Percentiles rank a stretch among this genome's conserved stretches.
phyloP scores from a whole-genome alignment of 192 early-diverging fungal genomes.

The Dimargaris xerosporica region DNA sequence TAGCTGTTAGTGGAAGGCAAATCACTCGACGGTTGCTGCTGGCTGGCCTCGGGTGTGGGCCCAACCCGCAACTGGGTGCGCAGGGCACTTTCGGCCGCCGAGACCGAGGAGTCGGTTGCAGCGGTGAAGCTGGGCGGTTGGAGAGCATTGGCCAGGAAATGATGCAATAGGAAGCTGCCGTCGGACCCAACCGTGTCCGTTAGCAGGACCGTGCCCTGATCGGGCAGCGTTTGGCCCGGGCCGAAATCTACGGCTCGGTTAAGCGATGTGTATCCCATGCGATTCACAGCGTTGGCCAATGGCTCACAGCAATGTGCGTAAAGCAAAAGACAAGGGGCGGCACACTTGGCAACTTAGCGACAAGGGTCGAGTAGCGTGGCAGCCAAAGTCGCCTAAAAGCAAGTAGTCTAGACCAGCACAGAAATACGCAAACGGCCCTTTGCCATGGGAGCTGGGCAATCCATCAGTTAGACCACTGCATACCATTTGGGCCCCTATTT shows the following conservation, averaged over 20 bases:
- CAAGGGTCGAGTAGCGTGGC: too few relatives aligned
- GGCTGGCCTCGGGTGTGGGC: background rate
- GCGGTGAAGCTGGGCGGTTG: constrained; percentile 17
- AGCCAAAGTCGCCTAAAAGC: too few relatives aligned
- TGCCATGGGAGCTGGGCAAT: too few relatives aligned
- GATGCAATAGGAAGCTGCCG: constrained; percentile 43
- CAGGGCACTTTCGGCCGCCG: background rate
- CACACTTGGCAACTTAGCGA: too few relatives aligned
- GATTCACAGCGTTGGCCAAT: background rate
- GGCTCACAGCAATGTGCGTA: background rate
- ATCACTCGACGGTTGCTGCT: background rate
- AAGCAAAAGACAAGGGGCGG: too few relatives aligned
- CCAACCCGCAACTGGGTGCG: background rate
- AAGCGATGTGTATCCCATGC: background rate
- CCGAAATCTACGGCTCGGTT: background rate
- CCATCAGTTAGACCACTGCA: too few relatives aligned
- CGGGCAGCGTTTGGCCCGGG: background rate
- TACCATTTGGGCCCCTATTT: too few relatives aligned
- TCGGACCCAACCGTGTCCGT: constrained; percentile 36
- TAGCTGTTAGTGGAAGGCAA: constrained; percentile 12
- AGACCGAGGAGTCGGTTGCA: background rate
- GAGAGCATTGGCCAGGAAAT: constrained; percentile 42
- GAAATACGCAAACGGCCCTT: too few relatives aligned
- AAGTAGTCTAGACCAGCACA: too few relatives aligned
- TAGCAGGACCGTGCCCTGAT: constrained; percentile 23